Percentiles rank a stretch among this genome's conserved stretches.
Conservation (phyloP, 441 rosid species). For the Corymbia calophylla region DNA sequence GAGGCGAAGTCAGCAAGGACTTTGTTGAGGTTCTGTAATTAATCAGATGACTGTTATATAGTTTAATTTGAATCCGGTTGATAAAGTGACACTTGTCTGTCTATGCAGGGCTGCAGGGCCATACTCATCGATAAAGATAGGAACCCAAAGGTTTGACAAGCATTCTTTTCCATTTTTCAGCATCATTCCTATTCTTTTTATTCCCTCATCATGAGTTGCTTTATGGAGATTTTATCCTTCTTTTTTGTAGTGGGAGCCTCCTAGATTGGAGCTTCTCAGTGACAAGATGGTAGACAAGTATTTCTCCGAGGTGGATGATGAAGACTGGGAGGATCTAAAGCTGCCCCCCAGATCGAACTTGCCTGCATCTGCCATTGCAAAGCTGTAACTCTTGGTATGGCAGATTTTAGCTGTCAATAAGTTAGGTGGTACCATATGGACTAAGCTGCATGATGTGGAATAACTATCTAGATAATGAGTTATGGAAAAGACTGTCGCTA, state of each 20-base stretch:
- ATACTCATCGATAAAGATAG: conserved; percentile 78
- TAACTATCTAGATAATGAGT: background rate
- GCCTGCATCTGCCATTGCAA: conserved; percentile 47
- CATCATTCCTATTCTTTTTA: background rate
- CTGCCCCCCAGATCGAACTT: conserved; percentile 45
- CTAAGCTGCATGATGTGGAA: background rate
- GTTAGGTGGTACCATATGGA: background rate
- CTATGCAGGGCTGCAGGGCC: conserved; percentile 92
- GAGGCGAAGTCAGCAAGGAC: conserved; percentile 77
- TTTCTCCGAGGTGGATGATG: conserved; percentile 50
- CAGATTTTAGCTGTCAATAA: background rate
- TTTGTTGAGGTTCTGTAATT: conserved; percentile 54
- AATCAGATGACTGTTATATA: background rate
- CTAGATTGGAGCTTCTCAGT: conserved; percentile 52
- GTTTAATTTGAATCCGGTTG: background rate
- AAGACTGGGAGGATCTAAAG: conserved; percentile 68
- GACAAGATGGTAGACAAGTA: conserved; percentile 52
- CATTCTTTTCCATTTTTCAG: background rate
- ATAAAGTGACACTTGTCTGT: background rate
- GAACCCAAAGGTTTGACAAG: conserved; percentile 63
- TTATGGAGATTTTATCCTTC: background rate
- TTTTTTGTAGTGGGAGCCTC: conserved; percentile 72
- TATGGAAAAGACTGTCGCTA: background rate
- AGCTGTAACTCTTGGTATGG: conserved; percentile 31
- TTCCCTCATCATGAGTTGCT: background rate